Evolutionary conservation across 257 asterid species (phyloP), one percentile per base, ranked within the genome.

Genomic region (Solanum pennellii): DNA sequence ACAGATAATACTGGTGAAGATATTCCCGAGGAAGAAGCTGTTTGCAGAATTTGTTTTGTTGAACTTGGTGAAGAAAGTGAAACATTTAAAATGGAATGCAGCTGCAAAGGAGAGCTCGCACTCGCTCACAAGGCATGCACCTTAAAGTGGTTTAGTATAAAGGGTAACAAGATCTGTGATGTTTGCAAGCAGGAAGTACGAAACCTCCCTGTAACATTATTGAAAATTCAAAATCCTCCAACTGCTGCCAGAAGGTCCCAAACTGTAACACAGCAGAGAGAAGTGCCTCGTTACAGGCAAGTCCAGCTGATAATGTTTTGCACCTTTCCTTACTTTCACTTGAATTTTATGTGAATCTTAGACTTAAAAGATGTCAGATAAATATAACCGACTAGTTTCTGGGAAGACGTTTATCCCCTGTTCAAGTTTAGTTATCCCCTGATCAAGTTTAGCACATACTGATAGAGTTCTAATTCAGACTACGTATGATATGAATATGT

Each of bases 1-100:
- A 65, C 59, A 77, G 95, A 93, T 87, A 93, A 92, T 87, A 86
- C 90, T 83, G 97, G 92, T 80, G 98, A 97, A 94, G 99, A 95
- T 91, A 97, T 97, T 87, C 99, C 99, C 7, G 98, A 97, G 90
- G 99, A 97, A 93, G 98, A 97, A 89, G 99, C 99, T 49, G 98
- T 95, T 85, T 97, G 99, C 89, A 94, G 99, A 90, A 97, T 97
- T 86, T 97, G 99, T 89, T 93, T 97, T 5, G 92, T 95, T 21
- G 99, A 95, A 91, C 98, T 97, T 39, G 94, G 94, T 76, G 99
- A 95, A 95, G 99, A 96, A 44, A 96, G 99, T 11, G 99, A 95
- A 91, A 92, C 98, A 21, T 91, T 97, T 76, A 97, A 97, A 91
- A 90, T 97, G 98, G 99, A 95, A 91, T 97, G 99, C 92, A 94